Evolutionary conservation across 179 eudicot genomes (phyloP), one percentile per base, ranked within the genome.

Genomic region (Spergularia azorica): DNA sequence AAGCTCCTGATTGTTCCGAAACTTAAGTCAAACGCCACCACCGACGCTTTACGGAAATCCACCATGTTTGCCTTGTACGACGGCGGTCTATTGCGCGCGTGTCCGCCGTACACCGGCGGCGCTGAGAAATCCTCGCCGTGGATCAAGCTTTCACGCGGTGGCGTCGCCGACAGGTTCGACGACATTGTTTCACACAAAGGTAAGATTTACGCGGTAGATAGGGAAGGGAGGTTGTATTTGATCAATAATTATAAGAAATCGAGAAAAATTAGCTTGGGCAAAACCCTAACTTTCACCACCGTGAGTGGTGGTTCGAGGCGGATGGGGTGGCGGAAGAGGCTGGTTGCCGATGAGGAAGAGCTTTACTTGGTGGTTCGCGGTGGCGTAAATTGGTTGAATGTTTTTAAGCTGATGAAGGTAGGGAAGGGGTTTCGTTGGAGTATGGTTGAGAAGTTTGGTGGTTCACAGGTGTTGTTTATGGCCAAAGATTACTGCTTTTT

Each of bases 401-500:
- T 71, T 38, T 71, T 32, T 38, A 55, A 16, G 74, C 5, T 71
- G 4, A 15, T 36, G 2, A 38, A 0, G 11, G 0, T 1, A 50
- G 46, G 12, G 2, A 69, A 14, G 7, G 10, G 0, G 15, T 3
- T 14, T 52, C 0, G 13, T 54, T 71, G 74, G 74, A 63, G 0
- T 71, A 10, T 8, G 16, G 14, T 71, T 71, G 15, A 3, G 5
- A 9, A 15, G 39, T 71, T 71, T 36, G 46, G 7, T 14, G 21
- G 13, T 36, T 3, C 14, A 0, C 15, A 71, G 56, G 63, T 71
- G 63, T 10, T 71, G 51, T 71, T 56, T 38, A 38, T 71, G 50
- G 50, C 63, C 2, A 71, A 32, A 16, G 74, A 71, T 71, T 57
- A 26, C 56, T 71, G 38, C 63, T 55, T 71, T 10, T 57, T 71